These are phyloP conservation scores for Daldinia loculata DNA, from an alignment of 495 filamentous ascomycete species.

Conservation along the genomic window DNA sequence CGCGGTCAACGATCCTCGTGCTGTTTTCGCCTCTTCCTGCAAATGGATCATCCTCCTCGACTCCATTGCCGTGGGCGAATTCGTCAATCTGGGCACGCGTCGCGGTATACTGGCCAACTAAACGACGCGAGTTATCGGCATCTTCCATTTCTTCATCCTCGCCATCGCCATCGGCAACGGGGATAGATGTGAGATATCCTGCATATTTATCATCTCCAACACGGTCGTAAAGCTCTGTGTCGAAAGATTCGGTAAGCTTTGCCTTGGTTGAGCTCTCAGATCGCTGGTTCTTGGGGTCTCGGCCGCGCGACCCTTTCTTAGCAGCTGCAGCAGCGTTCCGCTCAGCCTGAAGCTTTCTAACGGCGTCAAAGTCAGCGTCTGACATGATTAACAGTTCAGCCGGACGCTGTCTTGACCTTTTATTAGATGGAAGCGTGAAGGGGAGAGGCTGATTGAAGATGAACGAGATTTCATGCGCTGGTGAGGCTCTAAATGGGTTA, in stretches of 20 bases:
- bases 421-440: slow-evolving; percentile 35
- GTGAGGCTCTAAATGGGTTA: slow-evolving; percentile 16
- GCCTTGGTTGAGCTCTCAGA: slow-evolving; percentile 92
- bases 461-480: slow-evolving; percentile 38
- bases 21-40: slow-evolving; percentile 82
- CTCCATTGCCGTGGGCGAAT: slow-evolving; percentile 83
- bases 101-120: slow-evolving; percentile 98
- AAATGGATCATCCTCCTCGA: slow-evolving; percentile 92
- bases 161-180: slow-evolving; percentile 79
- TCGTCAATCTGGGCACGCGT: slow-evolving; percentile 91
- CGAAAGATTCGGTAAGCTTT: slow-evolving; percentile 92
- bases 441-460: slow-evolving; percentile 15
- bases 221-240: slow-evolving; percentile 90
- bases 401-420: slow-evolving; percentile 45
- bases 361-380: slow-evolving; percentile 82
- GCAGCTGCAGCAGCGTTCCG: slow-evolving; percentile 84
- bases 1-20: slow-evolving; percentile 86
- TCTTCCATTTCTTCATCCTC: slow-evolving; percentile 89
- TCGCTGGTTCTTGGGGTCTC: slow-evolving; percentile 87
- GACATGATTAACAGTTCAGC: slow-evolving; percentile 57
- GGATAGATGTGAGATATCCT: slow-evolving; percentile 90
- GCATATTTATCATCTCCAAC: slow-evolving; percentile 83
- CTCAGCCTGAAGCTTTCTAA: slow-evolving; percentile 87
- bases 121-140: slow-evolving; percentile 73
- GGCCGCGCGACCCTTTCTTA: slow-evolving; percentile 87